phyloP scores from a whole-genome alignment of 495 filamentous ascomycete species.

The Penicillium steckii region DNA sequence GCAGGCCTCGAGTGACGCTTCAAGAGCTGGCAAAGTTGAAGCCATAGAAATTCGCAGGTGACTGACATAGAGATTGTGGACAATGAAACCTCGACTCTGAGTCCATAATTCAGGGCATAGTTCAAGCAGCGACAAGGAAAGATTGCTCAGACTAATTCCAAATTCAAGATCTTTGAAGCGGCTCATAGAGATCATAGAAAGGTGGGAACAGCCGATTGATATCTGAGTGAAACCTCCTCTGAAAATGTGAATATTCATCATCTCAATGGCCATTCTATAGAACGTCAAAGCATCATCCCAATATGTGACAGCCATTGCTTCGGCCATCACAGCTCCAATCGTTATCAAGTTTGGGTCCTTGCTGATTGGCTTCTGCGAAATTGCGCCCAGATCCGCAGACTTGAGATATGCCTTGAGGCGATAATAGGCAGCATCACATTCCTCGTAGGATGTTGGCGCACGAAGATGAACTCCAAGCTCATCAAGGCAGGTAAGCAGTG shows the following conservation, averaged over 20 bases:
- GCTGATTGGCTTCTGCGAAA: constrained; percentile 50
- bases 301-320: constrained; percentile 76
- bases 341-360: constrained; percentile 58
- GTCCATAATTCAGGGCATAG: constrained; percentile 67
- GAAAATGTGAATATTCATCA: constrained; percentile 67
- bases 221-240: constrained; percentile 68
- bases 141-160: constrained; percentile 60
- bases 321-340: constrained; percentile 71
- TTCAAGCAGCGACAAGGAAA: constrained; percentile 66
- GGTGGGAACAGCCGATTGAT: constrained; percentile 71
- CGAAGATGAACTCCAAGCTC: constrained; percentile 66
- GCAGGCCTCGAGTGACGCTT: constrained; percentile 68
- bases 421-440: constrained; percentile 72
- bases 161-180: constrained; percentile 73
- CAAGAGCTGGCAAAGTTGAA: constrained; percentile 59
- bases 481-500: constrained; percentile 63
- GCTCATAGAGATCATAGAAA: constrained; percentile 69
- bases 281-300: constrained; percentile 77
- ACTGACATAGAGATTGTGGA: constrained; percentile 71
- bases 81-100: constrained; percentile 65
- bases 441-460: constrained; percentile 63
- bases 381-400: constrained; percentile 52
- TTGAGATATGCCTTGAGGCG: constrained; percentile 57
- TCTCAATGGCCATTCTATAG: constrained; percentile 70
- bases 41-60: constrained; percentile 66